A percentile compares a stretch with the other conserved stretches of the same genome.
phyloP scores from a whole-genome alignment of 2,329 filamentous ascomycete species.

The Beauveria scarabaeidicola region DNA sequence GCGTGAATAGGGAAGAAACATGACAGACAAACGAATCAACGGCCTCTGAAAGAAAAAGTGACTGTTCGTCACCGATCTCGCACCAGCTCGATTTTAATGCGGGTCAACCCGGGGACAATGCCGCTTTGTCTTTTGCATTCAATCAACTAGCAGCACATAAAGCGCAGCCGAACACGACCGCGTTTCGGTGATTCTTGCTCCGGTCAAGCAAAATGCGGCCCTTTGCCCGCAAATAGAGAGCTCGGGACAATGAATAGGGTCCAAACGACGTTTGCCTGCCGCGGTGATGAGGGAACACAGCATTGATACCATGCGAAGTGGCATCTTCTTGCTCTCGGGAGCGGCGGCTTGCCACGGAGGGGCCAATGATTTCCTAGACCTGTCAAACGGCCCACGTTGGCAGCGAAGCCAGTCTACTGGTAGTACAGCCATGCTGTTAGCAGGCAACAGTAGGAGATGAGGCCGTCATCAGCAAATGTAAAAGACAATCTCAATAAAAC shows the following conservation, averaged over 20 bases:
- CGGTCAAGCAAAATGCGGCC: neutral
- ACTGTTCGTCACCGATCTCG: neutral
- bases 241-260: neutral
- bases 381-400: slow-evolving; percentile 1
- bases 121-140: neutral
- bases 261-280: neutral
- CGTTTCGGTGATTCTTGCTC: neutral
- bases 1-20: neutral
- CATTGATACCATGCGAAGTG: neutral
- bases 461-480: too few relatives aligned
- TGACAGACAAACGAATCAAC: neutral
- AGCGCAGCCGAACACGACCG: slow-evolving; percentile 1
- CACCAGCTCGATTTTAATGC: slow-evolving; percentile 1
- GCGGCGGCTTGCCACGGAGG: too few relatives aligned
- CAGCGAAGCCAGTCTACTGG: too few relatives aligned
- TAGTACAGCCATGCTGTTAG: too few relatives aligned
- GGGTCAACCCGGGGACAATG: slow-evolving; percentile 2
- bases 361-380: neutral
- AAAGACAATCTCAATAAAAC: too few relatives aligned
- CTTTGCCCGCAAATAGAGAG: neutral
- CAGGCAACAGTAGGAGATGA: too few relatives aligned
- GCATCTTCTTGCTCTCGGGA: too few relatives aligned
- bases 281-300: neutral
- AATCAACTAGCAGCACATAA: neutral
- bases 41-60: neutral